phyloP scores from a whole-genome alignment of 2,329 filamentous ascomycete genomes.

The Cytospora schulzeri region DNA sequence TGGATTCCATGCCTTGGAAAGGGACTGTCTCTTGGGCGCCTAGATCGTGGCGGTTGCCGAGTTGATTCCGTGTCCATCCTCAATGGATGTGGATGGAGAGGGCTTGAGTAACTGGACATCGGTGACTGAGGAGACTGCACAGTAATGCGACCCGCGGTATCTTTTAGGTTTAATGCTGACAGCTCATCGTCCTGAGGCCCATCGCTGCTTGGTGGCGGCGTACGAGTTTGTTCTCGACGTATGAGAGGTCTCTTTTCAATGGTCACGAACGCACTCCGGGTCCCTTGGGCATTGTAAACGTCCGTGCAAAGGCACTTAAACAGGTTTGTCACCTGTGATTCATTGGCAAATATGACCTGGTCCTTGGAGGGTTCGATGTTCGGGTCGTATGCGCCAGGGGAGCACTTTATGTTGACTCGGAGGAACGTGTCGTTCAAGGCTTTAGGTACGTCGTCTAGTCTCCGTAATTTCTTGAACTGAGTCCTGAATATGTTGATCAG shows the following conservation, averaged over 20 bases:
- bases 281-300: conserved; percentile 37
- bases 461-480: conserved; percentile 43
- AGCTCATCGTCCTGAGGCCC: conserved; percentile 33
- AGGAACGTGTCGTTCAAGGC: conserved; percentile 59
- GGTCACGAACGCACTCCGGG: conserved; percentile 5
- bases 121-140: background rate
- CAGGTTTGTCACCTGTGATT: conserved; percentile 45
- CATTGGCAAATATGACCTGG: conserved; percentile 68
- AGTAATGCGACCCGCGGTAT: background rate
- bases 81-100: background rate
- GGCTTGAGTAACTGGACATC: background rate
- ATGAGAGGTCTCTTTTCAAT: conserved; percentile 17
- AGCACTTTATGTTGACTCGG: conserved; percentile 64
- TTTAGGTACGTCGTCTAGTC: conserved; percentile 31
- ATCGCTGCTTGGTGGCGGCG: conserved; percentile 38
- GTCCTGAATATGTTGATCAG: conserved; percentile 56
- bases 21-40: background rate
- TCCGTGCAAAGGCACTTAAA: conserved; percentile 49
- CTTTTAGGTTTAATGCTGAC: too few species aligned
- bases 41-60: background rate
- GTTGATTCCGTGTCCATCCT: background rate
- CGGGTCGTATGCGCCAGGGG: conserved; percentile 65
- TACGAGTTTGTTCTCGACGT: conserved; percentile 16
- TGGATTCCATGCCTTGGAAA: background rate
- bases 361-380: conserved; percentile 75